Evolutionary conservation across 1,284 basidiomycete genomes (phyloP), one percentile per base, ranked within the genome.

Genomic region (Cryptococcus hybrid): DNA sequence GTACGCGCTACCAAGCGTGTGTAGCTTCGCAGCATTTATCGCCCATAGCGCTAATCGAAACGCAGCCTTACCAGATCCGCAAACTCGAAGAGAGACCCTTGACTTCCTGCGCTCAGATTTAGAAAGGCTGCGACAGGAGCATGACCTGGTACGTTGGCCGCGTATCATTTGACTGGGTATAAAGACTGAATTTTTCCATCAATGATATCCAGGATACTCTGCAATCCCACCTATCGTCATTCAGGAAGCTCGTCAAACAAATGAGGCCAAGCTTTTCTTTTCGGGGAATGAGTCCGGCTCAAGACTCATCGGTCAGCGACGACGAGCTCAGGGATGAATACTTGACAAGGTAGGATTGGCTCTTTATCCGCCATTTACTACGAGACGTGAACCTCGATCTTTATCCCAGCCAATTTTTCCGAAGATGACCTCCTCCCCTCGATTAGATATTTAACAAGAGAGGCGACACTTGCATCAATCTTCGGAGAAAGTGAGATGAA

Each of bases 1-100:
- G 74, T 78, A 11, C 58, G 77, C 52, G 69, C 76, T 1, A 78
- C 76, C 1, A 52, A 72, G 39, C 74, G 77, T 77, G 54, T 65
- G 76, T 67, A 43, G 15, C 47, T 39, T 44, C 6, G n/a, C 44
- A 51, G 37, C 30, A 38, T 45, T 55, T 38, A 42, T 39, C 45
- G 35, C 35, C 37, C 7, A 12, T 18, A 18, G 18, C 18, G 18
- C 18, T 18, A 18, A 18, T 18, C 18, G 18, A 18, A 18, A 18
- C 18, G 18, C 48, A 78, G 77, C 76, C n/a, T 54, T 78, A 5
- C 76, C 75, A 7, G 75, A 77, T 55, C 54, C 68, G 1, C 52
- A 59, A 7, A 75, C 71, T 2, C 64, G 77, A 13, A 48, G 77
- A 42, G 77, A 78, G 56, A 78, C 77, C 38, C 64, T 78, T 34